Conservation (phyloP, 148 eudicot species). For the Linanthus parryae region DNA sequence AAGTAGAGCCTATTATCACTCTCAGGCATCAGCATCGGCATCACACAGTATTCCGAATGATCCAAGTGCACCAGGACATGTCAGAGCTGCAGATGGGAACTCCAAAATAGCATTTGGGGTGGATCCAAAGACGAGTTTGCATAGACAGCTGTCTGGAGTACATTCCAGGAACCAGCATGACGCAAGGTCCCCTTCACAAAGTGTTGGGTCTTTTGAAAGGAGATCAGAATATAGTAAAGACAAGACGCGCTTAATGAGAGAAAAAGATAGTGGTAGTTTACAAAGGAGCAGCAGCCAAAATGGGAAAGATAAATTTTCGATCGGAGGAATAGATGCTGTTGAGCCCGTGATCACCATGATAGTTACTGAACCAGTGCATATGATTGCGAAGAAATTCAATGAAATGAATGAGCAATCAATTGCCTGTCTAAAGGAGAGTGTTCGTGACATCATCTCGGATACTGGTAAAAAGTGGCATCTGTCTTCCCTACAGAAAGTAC, state of each 20-base stretch:
- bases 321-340: constrained; percentile 50
- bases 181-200: constrained; percentile 45
- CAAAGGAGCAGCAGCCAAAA: constrained; percentile 33
- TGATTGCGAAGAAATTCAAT: constrained; percentile 52
- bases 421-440: constrained; percentile 50
- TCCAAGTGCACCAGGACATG: constrained; percentile 33
- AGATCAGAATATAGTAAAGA: constrained; percentile 55
- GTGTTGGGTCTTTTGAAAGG: constrained; percentile 57
- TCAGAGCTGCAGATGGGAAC: constrained; percentile 32
- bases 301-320: constrained; percentile 32
- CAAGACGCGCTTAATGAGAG: constrained; percentile 34
- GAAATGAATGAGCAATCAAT: constrained; percentile 58
- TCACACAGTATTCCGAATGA: constrained; percentile 46
- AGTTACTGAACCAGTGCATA: constrained; percentile 66
- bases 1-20: constrained; percentile 42
- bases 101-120: constrained; percentile 28
- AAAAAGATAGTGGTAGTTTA: constrained; percentile 45
- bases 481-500: constrained; percentile 50
- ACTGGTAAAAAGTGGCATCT: constrained; percentile 51
- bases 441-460: constrained; percentile 49
- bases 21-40: too few species aligned
- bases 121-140: constrained; percentile 57
- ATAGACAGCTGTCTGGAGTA: constrained; percentile 44
- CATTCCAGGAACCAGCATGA: constrained; percentile 36
- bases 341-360: constrained; percentile 60